Conservation (phyloP, 2,329 filamentous ascomycete genomes). For the Talaromyces sp. region DNA sequence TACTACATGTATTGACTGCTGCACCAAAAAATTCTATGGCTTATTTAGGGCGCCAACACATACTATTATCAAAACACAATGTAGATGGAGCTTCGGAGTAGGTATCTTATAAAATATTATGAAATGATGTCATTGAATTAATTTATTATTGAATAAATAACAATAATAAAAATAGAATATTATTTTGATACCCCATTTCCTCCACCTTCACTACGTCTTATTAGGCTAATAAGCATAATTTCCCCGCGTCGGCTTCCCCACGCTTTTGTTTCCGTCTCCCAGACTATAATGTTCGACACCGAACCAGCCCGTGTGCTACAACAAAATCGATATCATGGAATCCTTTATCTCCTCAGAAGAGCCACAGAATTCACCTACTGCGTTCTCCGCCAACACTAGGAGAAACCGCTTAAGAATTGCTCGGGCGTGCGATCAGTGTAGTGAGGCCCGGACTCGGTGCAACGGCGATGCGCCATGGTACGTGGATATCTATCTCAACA, state of each 20-base stretch:
- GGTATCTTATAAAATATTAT: too few relatives aligned
- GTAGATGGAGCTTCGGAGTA: too few relatives aligned
- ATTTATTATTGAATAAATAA: too few relatives aligned
- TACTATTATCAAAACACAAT: too few relatives aligned
- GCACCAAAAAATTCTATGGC: too few relatives aligned
- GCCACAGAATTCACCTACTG: not conserved
- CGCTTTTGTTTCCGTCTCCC: not conserved
- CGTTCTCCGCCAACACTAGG: not conserved
- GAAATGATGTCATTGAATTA: too few relatives aligned
- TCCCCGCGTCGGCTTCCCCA: not conserved
- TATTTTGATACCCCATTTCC: too few relatives aligned
- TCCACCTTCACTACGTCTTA: not conserved
- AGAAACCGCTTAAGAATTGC: not conserved
- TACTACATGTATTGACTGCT: too few relatives aligned
- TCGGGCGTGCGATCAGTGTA: constrained; percentile 35
- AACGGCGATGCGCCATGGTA: constrained; percentile 26
- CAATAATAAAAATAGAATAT: too few relatives aligned
- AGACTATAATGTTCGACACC: not conserved
- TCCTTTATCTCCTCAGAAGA: not conserved
- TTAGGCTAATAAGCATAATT: not conserved
- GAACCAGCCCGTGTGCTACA: not conserved
- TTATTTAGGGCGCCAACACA: too few relatives aligned
- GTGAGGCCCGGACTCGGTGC: constrained; percentile 38
- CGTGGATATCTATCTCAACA: not conserved
- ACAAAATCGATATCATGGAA: not conserved